A percentile compares a stretch with the other conserved stretches of the same genome.
Conservation (phyloP, 805 yeast species). For the Pichia eremophila region DNA sequence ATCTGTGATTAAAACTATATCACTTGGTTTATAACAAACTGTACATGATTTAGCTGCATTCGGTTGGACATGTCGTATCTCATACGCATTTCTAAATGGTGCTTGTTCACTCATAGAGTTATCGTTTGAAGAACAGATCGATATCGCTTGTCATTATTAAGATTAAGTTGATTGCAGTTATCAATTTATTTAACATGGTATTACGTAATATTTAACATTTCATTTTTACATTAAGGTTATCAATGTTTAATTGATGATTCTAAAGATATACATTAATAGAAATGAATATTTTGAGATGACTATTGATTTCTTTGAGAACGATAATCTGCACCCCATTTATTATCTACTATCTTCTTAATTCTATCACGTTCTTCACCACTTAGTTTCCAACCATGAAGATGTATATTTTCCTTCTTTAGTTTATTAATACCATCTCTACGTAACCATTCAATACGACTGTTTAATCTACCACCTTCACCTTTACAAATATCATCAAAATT, state of each 20-base stretch:
- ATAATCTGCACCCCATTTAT: constrained; percentile 10
- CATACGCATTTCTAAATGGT: constrained; percentile 1
- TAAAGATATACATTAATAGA: too few relatives aligned
- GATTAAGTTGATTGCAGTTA: too few relatives aligned
- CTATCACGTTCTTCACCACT: constrained; percentile 2
- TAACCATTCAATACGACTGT: constrained; percentile 20
- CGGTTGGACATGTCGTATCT: constrained; percentile 32
- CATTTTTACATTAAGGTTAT: too few relatives aligned
- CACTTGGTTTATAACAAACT: constrained; percentile 42
- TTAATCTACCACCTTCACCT: constrained; percentile 8
- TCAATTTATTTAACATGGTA: too few relatives aligned
- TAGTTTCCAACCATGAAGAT: constrained; percentile 8
- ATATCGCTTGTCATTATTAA: neutral
- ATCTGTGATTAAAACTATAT: constrained; percentile 34
- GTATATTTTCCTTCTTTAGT: neutral
- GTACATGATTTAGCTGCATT: constrained; percentile 36
- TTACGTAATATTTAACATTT: too few relatives aligned
- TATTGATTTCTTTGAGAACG: too few relatives aligned
- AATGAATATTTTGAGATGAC: too few relatives aligned
- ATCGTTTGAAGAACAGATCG: neutral
- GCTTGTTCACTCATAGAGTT: neutral
- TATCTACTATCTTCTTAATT: neutral
- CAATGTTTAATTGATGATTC: too few relatives aligned
- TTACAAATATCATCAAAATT: constrained; percentile 17
- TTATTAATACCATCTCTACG: constrained; percentile 11